These are phyloP conservation scores for Rosa lucieae DNA, from an alignment of 306 rosid species.

Conservation along the genomic window DNA sequence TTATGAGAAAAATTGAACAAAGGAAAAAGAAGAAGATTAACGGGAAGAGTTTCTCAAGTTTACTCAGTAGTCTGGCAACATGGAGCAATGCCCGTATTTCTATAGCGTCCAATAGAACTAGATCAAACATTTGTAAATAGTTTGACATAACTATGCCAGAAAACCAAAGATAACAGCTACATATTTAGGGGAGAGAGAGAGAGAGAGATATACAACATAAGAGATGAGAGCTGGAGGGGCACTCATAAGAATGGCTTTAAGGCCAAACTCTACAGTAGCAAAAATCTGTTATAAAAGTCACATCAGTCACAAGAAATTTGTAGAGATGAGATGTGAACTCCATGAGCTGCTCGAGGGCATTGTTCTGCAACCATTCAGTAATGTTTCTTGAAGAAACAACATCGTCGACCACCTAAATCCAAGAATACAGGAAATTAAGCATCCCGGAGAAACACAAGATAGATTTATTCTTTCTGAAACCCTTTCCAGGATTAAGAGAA, in stretches of 20 bases:
- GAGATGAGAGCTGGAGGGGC: conserved; percentile 52
- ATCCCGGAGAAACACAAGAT: background rate
- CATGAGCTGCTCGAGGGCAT: conserved; percentile 82
- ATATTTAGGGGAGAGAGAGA: conserved; percentile 2
- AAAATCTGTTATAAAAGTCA: conserved; percentile 37
- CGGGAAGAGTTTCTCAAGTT: background rate
- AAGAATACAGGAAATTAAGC: conserved; percentile 24
- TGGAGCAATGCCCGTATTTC: background rate
- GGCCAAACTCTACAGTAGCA: conserved; percentile 48
- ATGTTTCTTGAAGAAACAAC: conserved; percentile 56
- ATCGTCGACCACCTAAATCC: conserved; percentile 61
- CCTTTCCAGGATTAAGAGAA: background rate
- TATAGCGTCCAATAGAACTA: background rate
- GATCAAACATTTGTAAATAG: background rate
- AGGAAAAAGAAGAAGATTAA: background rate
- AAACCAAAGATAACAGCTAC: background rate
- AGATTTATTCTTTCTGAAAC: background rate
- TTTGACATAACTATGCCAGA: background rate
- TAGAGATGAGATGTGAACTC: conserved; percentile 63
- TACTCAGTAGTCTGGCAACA: background rate
- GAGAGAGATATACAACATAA: conserved; percentile 35
- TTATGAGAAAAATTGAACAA: background rate
- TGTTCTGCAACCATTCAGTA: conserved; percentile 69
- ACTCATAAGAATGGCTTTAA: conserved; percentile 70
- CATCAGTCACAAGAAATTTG: conserved; percentile 47